Evolutionary conservation across 1,284 basidiomycete species (phyloP).

Genomic region (Tilletia walkeri): DNA sequence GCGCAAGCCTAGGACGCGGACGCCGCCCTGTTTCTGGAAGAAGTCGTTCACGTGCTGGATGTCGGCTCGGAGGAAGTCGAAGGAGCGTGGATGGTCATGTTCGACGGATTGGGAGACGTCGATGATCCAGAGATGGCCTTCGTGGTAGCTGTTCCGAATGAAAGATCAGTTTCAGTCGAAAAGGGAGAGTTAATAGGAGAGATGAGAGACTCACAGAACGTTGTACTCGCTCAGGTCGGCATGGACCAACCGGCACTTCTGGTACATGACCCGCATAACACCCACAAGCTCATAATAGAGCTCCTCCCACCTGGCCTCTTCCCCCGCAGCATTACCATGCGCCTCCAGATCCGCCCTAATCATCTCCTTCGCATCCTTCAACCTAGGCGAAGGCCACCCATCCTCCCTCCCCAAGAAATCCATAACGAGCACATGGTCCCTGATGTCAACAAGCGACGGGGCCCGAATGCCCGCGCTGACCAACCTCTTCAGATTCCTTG

Average conservation of each 20-base stretch:
- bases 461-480: slow-evolving; percentile 76
- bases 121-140: slow-evolving; percentile 80
- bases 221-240: slow-evolving; percentile 99
- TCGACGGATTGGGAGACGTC: slow-evolving; percentile 99
- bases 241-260: slow-evolving; percentile 88
- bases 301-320: slow-evolving; percentile 30
- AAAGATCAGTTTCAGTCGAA: neutral
- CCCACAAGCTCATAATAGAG: slow-evolving; percentile 81
- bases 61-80: slow-evolving; percentile 88
- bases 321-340: slow-evolving; percentile 23
- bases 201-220: slow-evolving; percentile 69
- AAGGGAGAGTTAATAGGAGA: slow-evolving; percentile 3
- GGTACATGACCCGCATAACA: slow-evolving; percentile 79
- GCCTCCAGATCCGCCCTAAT: slow-evolving; percentile 30
- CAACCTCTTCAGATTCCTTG: slow-evolving; percentile 87
- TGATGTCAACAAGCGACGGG: slow-evolving; percentile 84
- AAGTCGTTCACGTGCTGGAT: slow-evolving; percentile 91
- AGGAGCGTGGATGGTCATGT: slow-evolving; percentile 85
- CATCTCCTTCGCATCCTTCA: slow-evolving; percentile 48
- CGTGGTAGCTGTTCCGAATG: slow-evolving; percentile 58
- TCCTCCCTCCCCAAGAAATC: slow-evolving; percentile 70
- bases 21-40: slow-evolving; percentile 72
- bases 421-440: slow-evolving; percentile 98
- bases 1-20: slow-evolving; percentile 74
- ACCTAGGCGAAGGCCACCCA: slow-evolving; percentile 47